Base-by-base conservation (phyloP, 306 rosid species). In the Ormosia emarginata region DNA sequence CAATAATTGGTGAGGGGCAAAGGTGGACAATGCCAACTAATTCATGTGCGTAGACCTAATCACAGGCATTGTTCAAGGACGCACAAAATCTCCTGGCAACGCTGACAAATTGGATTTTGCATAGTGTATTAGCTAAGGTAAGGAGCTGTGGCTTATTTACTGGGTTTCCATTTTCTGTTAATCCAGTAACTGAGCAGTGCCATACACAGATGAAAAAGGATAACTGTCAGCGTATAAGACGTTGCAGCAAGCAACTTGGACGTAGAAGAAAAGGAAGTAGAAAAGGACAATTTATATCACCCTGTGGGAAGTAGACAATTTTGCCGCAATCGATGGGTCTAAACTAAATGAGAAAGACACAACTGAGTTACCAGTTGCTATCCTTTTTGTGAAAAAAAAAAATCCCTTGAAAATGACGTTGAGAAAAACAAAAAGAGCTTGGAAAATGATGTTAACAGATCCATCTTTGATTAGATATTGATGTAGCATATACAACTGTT, bases 1-100 rank as follows among this genome's bases (percentile, higher is more conserved):
- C 83, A 83, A 61, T 66, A 53, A 63, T 57, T 63, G 58, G 52
- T 4, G 56, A 43, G 46, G 11, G 12, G 8, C 18, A 24, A 53
- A 32, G 58, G 52, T 64, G 58, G 72, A 36, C 66, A 62, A 63
- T 55, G 64, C 44, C 82, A 74, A 49, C 63, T 8, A 64, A 39
- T 24, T 61, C 81, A 67, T 52, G 84, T 67, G 81, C 64, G 14
- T 74, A 71, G 13, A 69, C 70, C 36, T 67, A 40, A 62, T 73
- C 52, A 78, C 40, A 44, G 55, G 66, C 63, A 80, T 34, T 70
- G 56, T 77, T 52, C 52, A 68, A 63, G 47, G 62, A 81, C 2
- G 36, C 14, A 47, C 47, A 72, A 63, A 62, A 81, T 62, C 32
- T 44, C 67, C 49, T 62, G 39, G 4, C 15, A 34, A 44, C 43